phyloP scores from a whole-genome alignment of 176 grass and related monocot species.

The Carex pumila region DNA sequence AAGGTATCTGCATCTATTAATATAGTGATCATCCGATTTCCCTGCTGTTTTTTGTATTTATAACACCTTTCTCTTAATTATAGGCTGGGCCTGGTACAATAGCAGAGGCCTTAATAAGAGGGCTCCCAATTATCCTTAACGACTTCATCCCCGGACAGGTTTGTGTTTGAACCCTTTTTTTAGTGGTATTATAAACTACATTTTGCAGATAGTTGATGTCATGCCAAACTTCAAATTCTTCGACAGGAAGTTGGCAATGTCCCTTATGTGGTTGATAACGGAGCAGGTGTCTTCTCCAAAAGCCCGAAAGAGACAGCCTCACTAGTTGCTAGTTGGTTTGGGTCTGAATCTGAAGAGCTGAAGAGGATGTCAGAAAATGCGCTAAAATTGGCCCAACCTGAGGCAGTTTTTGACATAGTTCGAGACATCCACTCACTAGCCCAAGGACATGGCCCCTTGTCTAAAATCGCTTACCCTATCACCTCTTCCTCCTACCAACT shows the following conservation, averaged over 20 bases:
- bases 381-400: constrained; percentile 75
- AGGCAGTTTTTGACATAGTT: constrained; percentile 93
- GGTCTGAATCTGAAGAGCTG: constrained; percentile 51
- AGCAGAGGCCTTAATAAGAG: constrained; percentile 98
- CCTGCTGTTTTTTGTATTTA: background rate
- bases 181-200: background rate
- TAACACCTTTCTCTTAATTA: constrained; percentile 19
- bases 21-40: background rate
- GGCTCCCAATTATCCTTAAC: constrained; percentile 95
- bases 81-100: constrained; percentile 98
- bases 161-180: background rate
- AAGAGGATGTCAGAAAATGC: constrained; percentile 91
- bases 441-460: constrained; percentile 54
- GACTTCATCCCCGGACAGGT: constrained; percentile 99
- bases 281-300: constrained; percentile 95
- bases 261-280: constrained; percentile 93
- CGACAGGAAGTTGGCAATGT: constrained; percentile 96
- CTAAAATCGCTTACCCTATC: constrained; percentile 65
- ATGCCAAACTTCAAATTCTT: background rate
- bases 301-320: constrained; percentile 74
- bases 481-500: constrained; percentile 57
- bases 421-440: constrained; percentile 77
- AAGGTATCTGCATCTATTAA: constrained; percentile 43
- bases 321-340: constrained; percentile 77
- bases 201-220: background rate